Base-by-base conservation (phyloP, 225 moss, liverwort and hornwort genomes). In the Polytrichum commune region DNA sequence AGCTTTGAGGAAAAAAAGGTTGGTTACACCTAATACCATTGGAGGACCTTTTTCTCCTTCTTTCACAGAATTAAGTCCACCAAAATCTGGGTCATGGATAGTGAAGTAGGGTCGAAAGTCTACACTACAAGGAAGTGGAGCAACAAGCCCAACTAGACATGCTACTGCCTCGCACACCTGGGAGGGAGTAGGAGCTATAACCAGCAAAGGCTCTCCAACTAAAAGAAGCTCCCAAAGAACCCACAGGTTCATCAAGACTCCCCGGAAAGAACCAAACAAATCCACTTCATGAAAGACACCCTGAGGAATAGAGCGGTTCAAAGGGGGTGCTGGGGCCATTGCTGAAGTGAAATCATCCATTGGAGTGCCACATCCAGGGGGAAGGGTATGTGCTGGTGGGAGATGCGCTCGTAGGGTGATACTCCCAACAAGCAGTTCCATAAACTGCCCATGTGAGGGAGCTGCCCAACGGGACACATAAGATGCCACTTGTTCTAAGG, bases 71-170 rank as follows among this genome's bases (percentile, higher is more conserved):
- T 91, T 94, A 26, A 97, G 78, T 64, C 74, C 79, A 69, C 77
- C 81, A 70, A 97, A 97, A 79, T 97, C 97, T 60, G 97, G 97
- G 75, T 97, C 97, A 79, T 97, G 97, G 79, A 97, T 97, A 29
- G 97, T 97, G 64, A 97, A 97, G 74, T 94, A 97, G 61, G 97
- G 97, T 63, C 97, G 92, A 65, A 97, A 97, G 72, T 97, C 97
- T 75, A 94, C 84, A 80, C 92, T 94, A 83, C 97, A 97, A 19
- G 97, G 97, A 69, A 97, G 88, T 70, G 97, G 97, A 60, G 97
- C 94, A 68, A 97, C 97, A 70, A 97, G 70, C 80, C 97, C 90
- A 56, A 97, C 94, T 53, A 97, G 68, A 29, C 92, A 84, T 69
- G 97, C 97, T 69, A 97, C 92, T 33, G 97, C 94, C 78, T 97